Evolutionary conservation across 768 basidiomycete species (phyloP).

Genomic region (Mycena epipterygia): DNA sequence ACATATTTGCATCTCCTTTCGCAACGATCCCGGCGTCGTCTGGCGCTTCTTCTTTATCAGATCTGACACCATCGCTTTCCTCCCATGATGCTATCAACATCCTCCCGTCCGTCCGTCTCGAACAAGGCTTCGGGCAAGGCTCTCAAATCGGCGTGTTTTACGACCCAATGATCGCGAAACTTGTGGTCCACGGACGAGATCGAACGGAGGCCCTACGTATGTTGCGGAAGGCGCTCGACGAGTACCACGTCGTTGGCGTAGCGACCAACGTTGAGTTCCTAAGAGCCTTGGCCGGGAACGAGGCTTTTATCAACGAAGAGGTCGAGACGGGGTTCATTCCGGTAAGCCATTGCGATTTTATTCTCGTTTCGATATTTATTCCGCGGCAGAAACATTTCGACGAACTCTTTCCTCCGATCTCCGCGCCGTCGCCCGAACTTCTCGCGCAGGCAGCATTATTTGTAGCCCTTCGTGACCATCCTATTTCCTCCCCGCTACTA

Average conservation of each 20-base stretch:
- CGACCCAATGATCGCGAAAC: conserved; percentile 93
- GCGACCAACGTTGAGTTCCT: conserved; percentile 95
- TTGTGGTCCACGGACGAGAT: conserved; percentile 90
- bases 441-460: conserved; percentile 88
- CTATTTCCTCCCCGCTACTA: conserved; percentile 39
- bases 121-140: conserved; percentile 89
- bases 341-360: conserved; percentile 55
- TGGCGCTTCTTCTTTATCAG: conserved; percentile 39
- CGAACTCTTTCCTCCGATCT: conserved; percentile 81
- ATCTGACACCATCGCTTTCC: conserved; percentile 48
- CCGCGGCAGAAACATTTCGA: conserved; percentile 81
- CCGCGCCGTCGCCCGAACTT: conserved; percentile 70
- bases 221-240: conserved; percentile 83
- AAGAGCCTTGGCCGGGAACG: conserved; percentile 79
- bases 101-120: conserved; percentile 82
- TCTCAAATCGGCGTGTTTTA: conserved; percentile 90
- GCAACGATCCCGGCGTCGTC: conserved; percentile 40
- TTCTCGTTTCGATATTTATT: conserved; percentile 5
- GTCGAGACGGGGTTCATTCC: conserved; percentile 95
- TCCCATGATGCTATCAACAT: conserved; percentile 50
- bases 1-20: conserved; percentile 70
- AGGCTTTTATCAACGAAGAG: conserved; percentile 81
- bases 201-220: conserved; percentile 87
- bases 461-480: conserved; percentile 75
- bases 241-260: conserved; percentile 93